Base-by-base conservation (phyloP, 208 protist genomes). In the Trypanosoma theileri region DNA sequence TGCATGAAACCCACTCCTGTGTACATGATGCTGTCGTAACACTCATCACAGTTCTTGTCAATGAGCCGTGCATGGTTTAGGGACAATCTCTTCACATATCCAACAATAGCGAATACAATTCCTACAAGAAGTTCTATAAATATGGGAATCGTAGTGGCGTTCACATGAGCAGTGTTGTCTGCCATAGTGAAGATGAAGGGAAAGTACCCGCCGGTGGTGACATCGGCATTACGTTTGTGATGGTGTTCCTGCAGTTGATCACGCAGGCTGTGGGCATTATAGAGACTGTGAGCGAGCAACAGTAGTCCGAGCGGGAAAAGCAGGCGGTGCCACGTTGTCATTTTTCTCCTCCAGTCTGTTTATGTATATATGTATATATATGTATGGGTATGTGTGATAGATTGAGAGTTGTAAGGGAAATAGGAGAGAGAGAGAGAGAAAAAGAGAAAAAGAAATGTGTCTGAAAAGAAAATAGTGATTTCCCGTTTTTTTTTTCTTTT, bases 1-100 rank as follows among this genome's bases (percentile, higher is more conserved):
- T 94, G 87, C 46, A 92, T 84, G 66, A 96, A 94, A 22, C 72
- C 84, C 14, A 88, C 58, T 11, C 85, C 84, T 12, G 86, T 93
- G 60, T 82, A 78, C 70, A 88, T 69, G 24, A 79, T 64, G 40
- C 79, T 52, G 55, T 96, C 88, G 58, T 94, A 94, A 24, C 85
- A 79, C 31, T 81, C 65, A 50, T 66, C 71, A 67, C 77, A 82
- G 51, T 74, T 86, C 53, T 80, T 70, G 54, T 94, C 88, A 24
- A 69, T 60, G 28, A 93, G 80, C 4, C 88, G 86, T 19, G 88
- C 86, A 17, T 69, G 62, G 26, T 85, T 56, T 42, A 96, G 72
- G 11, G 60, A 56, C 42, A 68, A 77, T 21, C 67, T 56, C 60
- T 71, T 64, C 40, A 91, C 77, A 56, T 82, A 84, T 11, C 88